Percentiles rank a stretch among this genome's conserved stretches.
phyloP scores from a whole-genome alignment of 2,329 filamentous ascomycete species.

The Trichoderma sp. region DNA sequence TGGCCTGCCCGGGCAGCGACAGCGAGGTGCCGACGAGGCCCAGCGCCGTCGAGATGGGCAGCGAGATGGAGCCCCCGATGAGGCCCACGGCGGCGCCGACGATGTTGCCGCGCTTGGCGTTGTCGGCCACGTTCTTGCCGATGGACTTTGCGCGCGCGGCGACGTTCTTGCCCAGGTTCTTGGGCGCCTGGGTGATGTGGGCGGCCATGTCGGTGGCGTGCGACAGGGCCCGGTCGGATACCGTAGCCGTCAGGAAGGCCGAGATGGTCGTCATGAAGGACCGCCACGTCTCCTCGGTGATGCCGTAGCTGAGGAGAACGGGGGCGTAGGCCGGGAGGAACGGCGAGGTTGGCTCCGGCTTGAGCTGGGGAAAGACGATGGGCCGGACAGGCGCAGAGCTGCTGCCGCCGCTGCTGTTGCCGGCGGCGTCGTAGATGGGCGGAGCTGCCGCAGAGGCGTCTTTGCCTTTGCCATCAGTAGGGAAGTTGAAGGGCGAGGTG shows the following conservation, averaged over 20 bases:
- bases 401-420: conserved; percentile 22
- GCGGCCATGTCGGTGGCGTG: conserved; percentile 48
- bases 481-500: conserved; percentile 43
- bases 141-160: conserved; percentile 43
- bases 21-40: conserved; percentile 42
- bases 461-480: conserved; percentile 28
- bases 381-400: conserved; percentile 32
- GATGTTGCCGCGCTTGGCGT: conserved; percentile 46
- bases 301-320: conserved; percentile 44
- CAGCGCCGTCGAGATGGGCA: conserved; percentile 45
- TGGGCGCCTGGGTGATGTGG: conserved; percentile 42
- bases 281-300: conserved; percentile 41
- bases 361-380: conserved; percentile 48
- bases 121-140: conserved; percentile 41
- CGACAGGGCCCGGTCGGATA: conserved; percentile 47
- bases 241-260: conserved; percentile 50
- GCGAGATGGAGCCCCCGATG: conserved; percentile 43
- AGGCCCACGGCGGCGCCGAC: conserved; percentile 44
- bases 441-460: conserved; percentile 29
- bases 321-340: conserved; percentile 47
- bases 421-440: conserved; percentile 29
- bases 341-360: conserved; percentile 40
- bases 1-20: conserved; percentile 40
- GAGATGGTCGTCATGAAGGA: conserved; percentile 47
- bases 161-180: conserved; percentile 43